Base-by-base conservation (phyloP, 768 basidiomycete genomes). In the Collybia sp. region DNA sequence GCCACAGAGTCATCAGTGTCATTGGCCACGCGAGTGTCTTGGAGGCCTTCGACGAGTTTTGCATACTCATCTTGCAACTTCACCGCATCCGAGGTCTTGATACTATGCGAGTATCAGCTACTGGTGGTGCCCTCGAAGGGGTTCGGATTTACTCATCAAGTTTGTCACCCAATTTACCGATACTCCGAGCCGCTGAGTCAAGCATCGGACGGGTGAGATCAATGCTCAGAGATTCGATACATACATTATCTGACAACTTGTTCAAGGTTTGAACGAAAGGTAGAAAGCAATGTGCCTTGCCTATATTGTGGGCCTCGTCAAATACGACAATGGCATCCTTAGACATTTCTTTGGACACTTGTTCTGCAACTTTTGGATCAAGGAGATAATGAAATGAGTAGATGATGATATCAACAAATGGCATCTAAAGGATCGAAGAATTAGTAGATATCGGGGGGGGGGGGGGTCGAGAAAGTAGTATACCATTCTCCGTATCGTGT, bases 311-410 rank as follows among this genome's bases (percentile, higher is more conserved):
- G 12, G 96, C 96, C 61, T 99, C 96, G 58, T 99, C 96, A 58
- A 99, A 99, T 1, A 99, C 96, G 33, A 99, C 93, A 44, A 99
- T 99, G 25, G 93, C 87, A 62, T 99, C 96, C 58, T 97, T 98
- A 6, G 88, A 90, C 69, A 99, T 75, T 63, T 99, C 96, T 59
- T 92, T 94, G 2, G 96, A 98, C 12, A 99, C 96, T 68, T 98
- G 94, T 56, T 98, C 96, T 0, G 96, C 96, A 35, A 99, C 94
- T 66, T 99, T 99, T 2, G 96, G 96, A 68, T 99, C 96, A 25
- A 99, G 79, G 25, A 99, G 75, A 63, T 99, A 99, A 64, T 99
- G 96, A 67, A 98, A 99, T 15, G 96, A 99, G 62, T 97, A 99
- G 65, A 99, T 98, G 65, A 99, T 83, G 55, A 98, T 76, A 61